phyloP scores from a whole-genome alignment of 2,329 filamentous ascomycete species.

The Parasarocladium wereldwijsianum region DNA sequence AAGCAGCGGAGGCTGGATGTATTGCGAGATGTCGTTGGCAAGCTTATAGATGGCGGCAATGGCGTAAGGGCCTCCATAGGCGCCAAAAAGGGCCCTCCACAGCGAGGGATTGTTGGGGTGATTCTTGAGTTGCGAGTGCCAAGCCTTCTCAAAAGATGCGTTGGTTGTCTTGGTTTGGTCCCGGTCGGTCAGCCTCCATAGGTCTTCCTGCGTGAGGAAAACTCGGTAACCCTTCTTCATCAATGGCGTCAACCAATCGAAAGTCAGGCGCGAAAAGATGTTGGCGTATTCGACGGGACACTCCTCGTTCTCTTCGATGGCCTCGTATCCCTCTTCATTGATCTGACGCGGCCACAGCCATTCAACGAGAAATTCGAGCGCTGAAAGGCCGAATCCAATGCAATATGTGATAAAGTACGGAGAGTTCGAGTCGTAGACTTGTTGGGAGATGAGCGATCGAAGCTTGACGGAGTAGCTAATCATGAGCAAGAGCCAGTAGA shows the following conservation, averaged over 20 bases:
- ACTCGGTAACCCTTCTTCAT: slow-evolving; percentile 92
- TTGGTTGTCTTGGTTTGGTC: slow-evolving; percentile 70
- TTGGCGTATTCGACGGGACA: slow-evolving; percentile 81
- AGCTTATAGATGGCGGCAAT: slow-evolving; percentile 75
- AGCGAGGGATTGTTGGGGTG: slow-evolving; percentile 48
- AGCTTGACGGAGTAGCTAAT: slow-evolving; percentile 70
- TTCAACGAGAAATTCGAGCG: slow-evolving; percentile 62
- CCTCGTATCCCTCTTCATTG: slow-evolving; percentile 37
- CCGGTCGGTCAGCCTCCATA: slow-evolving; percentile 75
- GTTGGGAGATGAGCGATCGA: slow-evolving; percentile 68
- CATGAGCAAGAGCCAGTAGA: slow-evolving; percentile 83
- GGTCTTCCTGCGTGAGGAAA: slow-evolving; percentile 83
- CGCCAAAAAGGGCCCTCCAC: slow-evolving; percentile 72
- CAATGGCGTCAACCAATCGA: slow-evolving; percentile 97
- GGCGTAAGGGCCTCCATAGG: slow-evolving; percentile 75
- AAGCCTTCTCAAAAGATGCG: slow-evolving; percentile 54
- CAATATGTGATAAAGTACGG: slow-evolving; percentile 69
- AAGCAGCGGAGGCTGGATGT: slow-evolving; percentile 81
- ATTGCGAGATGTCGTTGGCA: slow-evolving; percentile 74
- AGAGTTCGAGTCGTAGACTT: slow-evolving; percentile 49
- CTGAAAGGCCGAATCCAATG: slow-evolving; percentile 53
- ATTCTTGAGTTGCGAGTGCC: slow-evolving; percentile 59
- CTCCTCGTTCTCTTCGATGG: slow-evolving; percentile 43
- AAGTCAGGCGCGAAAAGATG: slow-evolving; percentile 84
- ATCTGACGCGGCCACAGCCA: slow-evolving; percentile 74